Evolutionary conservation across 78 protist species (phyloP).

Genomic region (Chrysochromulina parva): DNA sequence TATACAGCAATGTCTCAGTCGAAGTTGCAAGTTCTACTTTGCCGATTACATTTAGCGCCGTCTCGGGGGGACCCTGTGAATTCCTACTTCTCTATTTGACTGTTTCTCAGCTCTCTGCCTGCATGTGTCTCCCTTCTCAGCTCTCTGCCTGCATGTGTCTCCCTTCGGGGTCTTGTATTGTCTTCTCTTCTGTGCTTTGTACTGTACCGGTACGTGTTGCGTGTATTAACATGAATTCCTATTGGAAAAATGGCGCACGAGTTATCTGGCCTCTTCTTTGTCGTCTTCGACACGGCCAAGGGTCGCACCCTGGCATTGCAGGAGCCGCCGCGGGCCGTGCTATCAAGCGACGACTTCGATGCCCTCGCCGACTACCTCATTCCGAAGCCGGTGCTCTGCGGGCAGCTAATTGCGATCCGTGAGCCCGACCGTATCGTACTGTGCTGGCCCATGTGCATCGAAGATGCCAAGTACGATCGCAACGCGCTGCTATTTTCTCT

Average conservation of each 20-base stretch:
- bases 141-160: no score
- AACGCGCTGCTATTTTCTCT: constrained; percentile 70
- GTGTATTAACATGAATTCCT: no score
- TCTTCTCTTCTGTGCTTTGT: no score
- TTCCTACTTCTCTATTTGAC: no score
- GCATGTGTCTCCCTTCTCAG: no score
- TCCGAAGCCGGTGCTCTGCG: constrained; percentile 69
- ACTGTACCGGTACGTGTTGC: no score
- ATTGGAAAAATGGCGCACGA: neutral
- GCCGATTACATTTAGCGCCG: no score
- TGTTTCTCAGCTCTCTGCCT: no score
- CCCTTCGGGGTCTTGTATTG: no score
- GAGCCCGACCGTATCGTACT: neutral
- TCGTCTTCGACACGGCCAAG: constrained; percentile 60
- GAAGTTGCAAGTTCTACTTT: no score
- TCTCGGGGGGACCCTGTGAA: no score
- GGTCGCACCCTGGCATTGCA: constrained; percentile 61
- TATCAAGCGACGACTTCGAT: constrained; percentile 58
- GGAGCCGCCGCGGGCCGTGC: constrained; percentile 53
- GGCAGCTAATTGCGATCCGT: constrained; percentile 42
- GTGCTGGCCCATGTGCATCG: constrained; percentile 57
- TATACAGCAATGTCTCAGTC: no score
- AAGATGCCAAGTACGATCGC: constrained; percentile 65
- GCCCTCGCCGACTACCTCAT: constrained; percentile 68
- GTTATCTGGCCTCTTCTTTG: constrained; percentile 32